Evolutionary conservation across 129 eudicot genomes (phyloP), one percentile per base, ranked within the genome.

Genomic region (Flaveria linearis): DNA sequence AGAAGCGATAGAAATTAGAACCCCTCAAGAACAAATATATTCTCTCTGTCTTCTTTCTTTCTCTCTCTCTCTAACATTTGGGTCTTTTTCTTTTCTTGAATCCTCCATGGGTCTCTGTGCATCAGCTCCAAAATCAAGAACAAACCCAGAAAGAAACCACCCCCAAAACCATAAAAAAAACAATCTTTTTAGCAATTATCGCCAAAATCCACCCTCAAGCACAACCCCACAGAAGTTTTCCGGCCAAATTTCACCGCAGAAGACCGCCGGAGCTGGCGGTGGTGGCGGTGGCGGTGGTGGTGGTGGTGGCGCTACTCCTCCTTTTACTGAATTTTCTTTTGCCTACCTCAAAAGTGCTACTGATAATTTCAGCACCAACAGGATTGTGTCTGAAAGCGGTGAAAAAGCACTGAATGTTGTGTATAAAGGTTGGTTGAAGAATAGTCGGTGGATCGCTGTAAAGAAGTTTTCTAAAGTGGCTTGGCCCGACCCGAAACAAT

Each of bases 401-500:
- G 87, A 84, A 78, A 89, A 84, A 53, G 91, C 95, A 57, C 94
- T 91, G 12, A 89, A 89, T 78, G 52, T 84, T 73, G 95, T 89
- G 12, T 89, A 86, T 74, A 89, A 89, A 81, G 95, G 95, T 28
- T 73, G 86, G 3, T 83, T 89, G 17, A 81, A 82, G 72, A 80
- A 86, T 56, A 83, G 85, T 15, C 88, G 86, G 62, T 89, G 88
- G 89, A 89, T 89, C 55, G 95, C 95, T 17, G 91, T 89, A 64
- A 89, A 89, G 86, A 89, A 89, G 63, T 89, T 89, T 39, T 65
- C 89, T 20, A 89, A 82, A 72, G 56, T 82, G 73, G 85, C 91
- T 9, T 89, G 95, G 95, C 95, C 95, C n/a, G 95, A 89, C 77
- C 86, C 95, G 2, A 89, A 86, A 57, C 95, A 89, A 68, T 89